Percentiles rank a stretch among this genome's conserved stretches.
Evolutionary conservation across 2,329 filamentous ascomycete species (phyloP).

Genomic region (Colletotrichum coccodes): DNA sequence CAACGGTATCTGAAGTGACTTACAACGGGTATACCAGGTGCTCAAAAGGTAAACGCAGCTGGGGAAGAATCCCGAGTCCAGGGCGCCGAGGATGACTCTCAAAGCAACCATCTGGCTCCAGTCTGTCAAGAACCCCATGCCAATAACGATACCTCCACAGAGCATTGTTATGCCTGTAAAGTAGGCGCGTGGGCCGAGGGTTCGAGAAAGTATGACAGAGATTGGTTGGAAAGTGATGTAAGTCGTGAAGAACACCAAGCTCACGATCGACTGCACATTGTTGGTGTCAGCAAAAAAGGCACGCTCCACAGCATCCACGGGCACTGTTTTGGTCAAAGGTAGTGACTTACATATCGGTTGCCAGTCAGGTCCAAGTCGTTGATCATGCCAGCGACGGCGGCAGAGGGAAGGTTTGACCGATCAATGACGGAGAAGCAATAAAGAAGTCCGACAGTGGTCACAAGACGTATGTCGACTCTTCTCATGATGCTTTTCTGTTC

Average conservation of each 20-base stretch:
- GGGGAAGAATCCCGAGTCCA: constrained; percentile 55
- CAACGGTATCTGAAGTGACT: constrained; percentile 48
- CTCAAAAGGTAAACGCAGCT: constrained; percentile 67
- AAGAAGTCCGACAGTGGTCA: constrained; percentile 38
- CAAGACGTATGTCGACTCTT: constrained; percentile 45
- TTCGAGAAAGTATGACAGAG: constrained; percentile 34
- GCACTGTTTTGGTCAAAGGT: not conserved
- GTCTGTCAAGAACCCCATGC: constrained; percentile 36
- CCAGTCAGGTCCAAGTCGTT: constrained; percentile 28
- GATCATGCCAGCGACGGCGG: constrained; percentile 34
- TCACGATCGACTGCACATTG: constrained; percentile 28
- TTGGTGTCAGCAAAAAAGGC: not conserved
- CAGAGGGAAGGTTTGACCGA: constrained; percentile 31
- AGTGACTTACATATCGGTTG: constrained; percentile 30
- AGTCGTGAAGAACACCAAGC: constrained; percentile 37
- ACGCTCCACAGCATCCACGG: not conserved
- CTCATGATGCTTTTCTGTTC: constrained; percentile 18
- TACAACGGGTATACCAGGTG: constrained; percentile 72
- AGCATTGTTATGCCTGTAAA: constrained; percentile 34
- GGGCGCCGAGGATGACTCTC: constrained; percentile 34
- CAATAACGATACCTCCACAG: constrained; percentile 38
- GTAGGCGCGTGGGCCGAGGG: constrained; percentile 36
- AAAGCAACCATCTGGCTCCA: constrained; percentile 31
- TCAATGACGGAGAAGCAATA: constrained; percentile 37
- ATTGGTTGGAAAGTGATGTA: constrained; percentile 37